These are phyloP conservation scores for Glaciozyma martinii DNA, from an alignment of 768 basidiomycete genomes.

Conservation along the genomic window DNA sequence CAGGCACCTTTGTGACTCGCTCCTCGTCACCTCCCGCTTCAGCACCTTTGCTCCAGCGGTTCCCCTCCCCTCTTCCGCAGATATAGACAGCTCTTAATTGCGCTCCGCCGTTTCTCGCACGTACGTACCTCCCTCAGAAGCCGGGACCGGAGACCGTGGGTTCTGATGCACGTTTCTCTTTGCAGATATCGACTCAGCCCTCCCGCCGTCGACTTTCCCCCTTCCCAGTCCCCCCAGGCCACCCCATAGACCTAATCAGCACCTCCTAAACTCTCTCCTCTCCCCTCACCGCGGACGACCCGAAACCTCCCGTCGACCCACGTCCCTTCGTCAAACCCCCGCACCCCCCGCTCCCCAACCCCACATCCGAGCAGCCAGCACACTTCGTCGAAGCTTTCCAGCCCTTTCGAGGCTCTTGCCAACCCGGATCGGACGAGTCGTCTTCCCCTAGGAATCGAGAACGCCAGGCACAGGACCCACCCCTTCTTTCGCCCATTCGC, in stretches of 20 bases:
- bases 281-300: not conserved
- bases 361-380: not conserved
- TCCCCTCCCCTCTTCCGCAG: not conserved
- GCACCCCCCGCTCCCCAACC: no score
- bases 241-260: not conserved
- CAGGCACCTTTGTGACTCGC: no score
- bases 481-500: not conserved
- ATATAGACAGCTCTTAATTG: slow-evolving; percentile 5
- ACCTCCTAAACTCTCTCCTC: not conserved
- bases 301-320: no score
- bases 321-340: no score
- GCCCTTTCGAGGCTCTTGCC: not conserved
- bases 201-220: not conserved
- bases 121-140: not conserved
- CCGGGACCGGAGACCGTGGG: not conserved
- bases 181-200: not conserved
- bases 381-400: not conserved
- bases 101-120: slow-evolving; percentile 3
- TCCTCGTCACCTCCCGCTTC: no score
- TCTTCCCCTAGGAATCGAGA: slow-evolving; percentile 2
- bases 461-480: not conserved
- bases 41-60: not conserved
- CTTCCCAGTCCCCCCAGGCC: not conserved
- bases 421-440: not conserved
- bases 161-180: not conserved